phyloP scores from a whole-genome alignment of 2,329 filamentous ascomycete species.

The Aspergillus unguis region DNA sequence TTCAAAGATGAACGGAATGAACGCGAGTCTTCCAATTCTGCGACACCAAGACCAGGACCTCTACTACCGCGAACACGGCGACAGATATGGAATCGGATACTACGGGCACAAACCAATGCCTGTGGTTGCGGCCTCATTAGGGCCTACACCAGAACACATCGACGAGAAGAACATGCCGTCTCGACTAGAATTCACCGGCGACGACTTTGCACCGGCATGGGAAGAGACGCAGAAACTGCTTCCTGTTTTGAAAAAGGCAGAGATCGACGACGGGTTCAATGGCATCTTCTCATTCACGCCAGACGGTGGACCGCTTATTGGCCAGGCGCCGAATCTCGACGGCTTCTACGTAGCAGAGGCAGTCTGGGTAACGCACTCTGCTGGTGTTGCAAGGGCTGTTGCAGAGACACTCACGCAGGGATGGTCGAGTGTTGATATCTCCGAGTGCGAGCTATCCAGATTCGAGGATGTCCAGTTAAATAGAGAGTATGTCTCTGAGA shows the following conservation, averaged over 20 bases:
- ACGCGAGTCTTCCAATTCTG: slow-evolving; percentile 56
- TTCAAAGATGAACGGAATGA: slow-evolving; percentile 43
- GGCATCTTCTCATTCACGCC: slow-evolving; percentile 66
- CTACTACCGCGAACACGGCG: slow-evolving; percentile 64
- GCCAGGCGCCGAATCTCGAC: slow-evolving; percentile 56
- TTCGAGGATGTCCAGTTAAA: slow-evolving; percentile 62
- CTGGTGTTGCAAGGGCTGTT: slow-evolving; percentile 59
- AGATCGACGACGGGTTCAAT: slow-evolving; percentile 61
- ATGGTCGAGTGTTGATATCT: slow-evolving; percentile 54
- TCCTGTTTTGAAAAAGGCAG: slow-evolving; percentile 49
- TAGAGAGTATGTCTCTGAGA: slow-evolving; percentile 55
- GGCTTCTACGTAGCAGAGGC: slow-evolving; percentile 64
- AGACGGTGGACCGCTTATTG: slow-evolving; percentile 60
- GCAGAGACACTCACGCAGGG: slow-evolving; percentile 59
- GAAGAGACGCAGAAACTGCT: slow-evolving; percentile 54
- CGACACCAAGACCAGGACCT: slow-evolving; percentile 62
- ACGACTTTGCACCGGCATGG: slow-evolving; percentile 63
- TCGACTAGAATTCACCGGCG: slow-evolving; percentile 55
- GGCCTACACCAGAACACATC: slow-evolving; percentile 52
- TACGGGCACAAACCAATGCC: slow-evolving; percentile 64
- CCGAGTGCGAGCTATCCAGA: slow-evolving; percentile 58
- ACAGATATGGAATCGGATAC: slow-evolving; percentile 61
- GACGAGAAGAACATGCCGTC: slow-evolving; percentile 63
- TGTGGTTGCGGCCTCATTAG: slow-evolving; percentile 54
- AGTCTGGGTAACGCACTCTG: slow-evolving; percentile 65